These are phyloP conservation scores for Sarocladiaceae sp. DNA, from an alignment of 2,329 filamentous ascomycete species.

Conservation along the genomic window DNA sequence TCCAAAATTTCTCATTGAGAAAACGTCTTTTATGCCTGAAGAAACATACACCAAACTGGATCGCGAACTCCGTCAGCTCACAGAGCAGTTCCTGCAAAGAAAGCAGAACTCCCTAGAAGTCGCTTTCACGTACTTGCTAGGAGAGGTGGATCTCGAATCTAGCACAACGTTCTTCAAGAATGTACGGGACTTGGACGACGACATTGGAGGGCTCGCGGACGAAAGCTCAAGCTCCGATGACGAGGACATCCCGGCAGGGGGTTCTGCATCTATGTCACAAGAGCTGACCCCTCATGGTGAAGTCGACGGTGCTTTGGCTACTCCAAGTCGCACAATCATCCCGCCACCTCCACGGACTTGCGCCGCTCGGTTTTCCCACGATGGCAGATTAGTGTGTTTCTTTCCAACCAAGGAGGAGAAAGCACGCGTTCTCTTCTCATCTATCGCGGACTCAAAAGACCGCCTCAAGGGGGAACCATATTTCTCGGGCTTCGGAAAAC, in stretches of 20 bases:
- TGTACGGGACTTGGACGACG: slow-evolving; percentile 56
- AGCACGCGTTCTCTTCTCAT: slow-evolving; percentile 42
- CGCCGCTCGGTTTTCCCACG: slow-evolving; percentile 54
- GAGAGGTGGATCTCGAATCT: slow-evolving; percentile 53
- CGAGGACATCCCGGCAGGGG: slow-evolving; percentile 43
- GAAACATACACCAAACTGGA: slow-evolving; percentile 45
- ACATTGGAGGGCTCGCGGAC: slow-evolving; percentile 51
- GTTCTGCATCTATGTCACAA: slow-evolving; percentile 55
- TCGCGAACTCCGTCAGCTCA: slow-evolving; percentile 50
- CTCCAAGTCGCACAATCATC: slow-evolving; percentile 44
- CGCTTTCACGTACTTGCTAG: slow-evolving; percentile 56
- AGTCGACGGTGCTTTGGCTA: slow-evolving; percentile 45
- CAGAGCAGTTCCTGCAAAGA: slow-evolving; percentile 46
- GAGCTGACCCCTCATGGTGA: slow-evolving; percentile 51
- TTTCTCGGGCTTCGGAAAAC: slow-evolving; percentile 51
- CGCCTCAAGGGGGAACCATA: slow-evolving; percentile 47
- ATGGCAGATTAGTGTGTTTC: slow-evolving; percentile 60
- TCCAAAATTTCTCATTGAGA: slow-evolving; percentile 55
- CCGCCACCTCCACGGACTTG: slow-evolving; percentile 53
- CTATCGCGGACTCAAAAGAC: slow-evolving; percentile 39
- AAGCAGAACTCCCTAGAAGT: slow-evolving; percentile 58
- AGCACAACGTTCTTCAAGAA: slow-evolving; percentile 58
- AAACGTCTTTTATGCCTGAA: slow-evolving; percentile 55
- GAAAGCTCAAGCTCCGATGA: slow-evolving; percentile 86
- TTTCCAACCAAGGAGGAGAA: slow-evolving; percentile 63